phyloP scores from a whole-genome alignment of 208 protist genomes.

The Entamoeba invadens region DNA sequence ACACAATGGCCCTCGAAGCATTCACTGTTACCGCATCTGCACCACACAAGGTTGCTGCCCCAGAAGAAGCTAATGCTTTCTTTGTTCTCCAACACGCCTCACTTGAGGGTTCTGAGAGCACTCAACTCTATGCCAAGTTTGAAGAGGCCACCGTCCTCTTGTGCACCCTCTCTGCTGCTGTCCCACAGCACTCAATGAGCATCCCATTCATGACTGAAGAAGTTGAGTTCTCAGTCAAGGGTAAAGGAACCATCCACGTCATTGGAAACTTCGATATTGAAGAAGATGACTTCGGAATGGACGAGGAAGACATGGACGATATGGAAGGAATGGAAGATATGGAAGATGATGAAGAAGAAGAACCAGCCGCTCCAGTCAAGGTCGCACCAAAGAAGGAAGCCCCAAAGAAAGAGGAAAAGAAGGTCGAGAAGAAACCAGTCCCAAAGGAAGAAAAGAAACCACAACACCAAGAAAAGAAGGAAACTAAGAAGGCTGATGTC shows the following conservation, averaged over 20 bases:
- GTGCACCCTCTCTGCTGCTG: not conserved
- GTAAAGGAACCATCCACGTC: not conserved
- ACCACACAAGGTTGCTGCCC: not conserved
- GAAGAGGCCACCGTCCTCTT: not conserved
- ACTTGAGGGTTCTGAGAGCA: not conserved
- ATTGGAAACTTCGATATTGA: not conserved
- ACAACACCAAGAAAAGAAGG: too few species aligned
- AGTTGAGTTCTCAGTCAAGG: not conserved
- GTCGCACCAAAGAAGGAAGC: too few species aligned
- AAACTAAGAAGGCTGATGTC: too few species aligned
- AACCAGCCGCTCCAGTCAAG: too few species aligned
- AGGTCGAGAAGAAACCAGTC: too few species aligned
- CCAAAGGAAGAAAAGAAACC: too few species aligned
- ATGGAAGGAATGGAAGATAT: too few species aligned
- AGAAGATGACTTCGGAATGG: not conserved
- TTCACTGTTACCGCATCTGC: not conserved
- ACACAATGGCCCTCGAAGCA: not conserved
- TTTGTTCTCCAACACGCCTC: not conserved
- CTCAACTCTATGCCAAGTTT: not conserved
- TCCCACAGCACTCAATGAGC: not conserved
- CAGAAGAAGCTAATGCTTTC: not conserved
- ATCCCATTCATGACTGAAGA: not conserved
- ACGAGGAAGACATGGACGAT: not conserved
- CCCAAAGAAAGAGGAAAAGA: too few species aligned
- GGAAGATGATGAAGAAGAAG: not conserved